phyloP scores from a whole-genome alignment of 805 yeast genomes.

The Kregervanrija fluxuum region DNA sequence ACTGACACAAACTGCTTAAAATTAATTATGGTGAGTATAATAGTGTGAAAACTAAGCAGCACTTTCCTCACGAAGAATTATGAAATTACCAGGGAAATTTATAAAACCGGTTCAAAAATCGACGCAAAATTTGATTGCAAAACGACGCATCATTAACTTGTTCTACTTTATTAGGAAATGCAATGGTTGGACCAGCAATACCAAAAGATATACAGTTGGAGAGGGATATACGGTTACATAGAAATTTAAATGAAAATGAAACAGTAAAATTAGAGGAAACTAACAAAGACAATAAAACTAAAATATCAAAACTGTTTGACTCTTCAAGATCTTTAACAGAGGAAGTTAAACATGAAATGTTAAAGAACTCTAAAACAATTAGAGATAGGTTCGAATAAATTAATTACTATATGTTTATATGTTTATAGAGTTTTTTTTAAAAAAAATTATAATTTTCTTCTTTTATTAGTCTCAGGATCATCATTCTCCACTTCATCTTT shows the following conservation, averaged over 20 bases:
- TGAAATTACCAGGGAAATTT: too few species aligned
- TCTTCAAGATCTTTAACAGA: slow-evolving; percentile 18
- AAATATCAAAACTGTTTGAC: slow-evolving; percentile 14
- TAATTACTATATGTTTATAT: slow-evolving; percentile 3
- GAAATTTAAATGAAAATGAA: neutral
- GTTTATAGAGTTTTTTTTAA: too few species aligned
- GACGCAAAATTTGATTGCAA: too few species aligned
- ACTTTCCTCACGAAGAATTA: too few species aligned
- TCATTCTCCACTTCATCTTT: slow-evolving; percentile 4
- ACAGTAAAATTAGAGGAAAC: neutral
- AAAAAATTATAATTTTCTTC: too few species aligned
- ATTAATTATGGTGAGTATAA: too few species aligned
- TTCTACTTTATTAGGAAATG: neutral
- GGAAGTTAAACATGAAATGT: slow-evolving; percentile 21
- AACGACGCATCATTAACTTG: too few species aligned
- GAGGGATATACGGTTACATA: slow-evolving; percentile 13
- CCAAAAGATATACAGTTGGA: slow-evolving; percentile 16
- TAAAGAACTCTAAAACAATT: slow-evolving; percentile 11
- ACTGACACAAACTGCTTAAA: too few species aligned
- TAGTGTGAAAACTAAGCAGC: too few species aligned
- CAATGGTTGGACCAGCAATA: slow-evolving; percentile 19
- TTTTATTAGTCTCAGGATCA: too few species aligned
- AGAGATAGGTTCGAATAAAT: slow-evolving; percentile 21
- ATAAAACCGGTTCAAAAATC: too few species aligned
- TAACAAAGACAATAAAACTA: slow-evolving; percentile 4